Evolutionary conservation across 768 basidiomycete species (phyloP).

Genomic region (Naganishia randhawae): DNA sequence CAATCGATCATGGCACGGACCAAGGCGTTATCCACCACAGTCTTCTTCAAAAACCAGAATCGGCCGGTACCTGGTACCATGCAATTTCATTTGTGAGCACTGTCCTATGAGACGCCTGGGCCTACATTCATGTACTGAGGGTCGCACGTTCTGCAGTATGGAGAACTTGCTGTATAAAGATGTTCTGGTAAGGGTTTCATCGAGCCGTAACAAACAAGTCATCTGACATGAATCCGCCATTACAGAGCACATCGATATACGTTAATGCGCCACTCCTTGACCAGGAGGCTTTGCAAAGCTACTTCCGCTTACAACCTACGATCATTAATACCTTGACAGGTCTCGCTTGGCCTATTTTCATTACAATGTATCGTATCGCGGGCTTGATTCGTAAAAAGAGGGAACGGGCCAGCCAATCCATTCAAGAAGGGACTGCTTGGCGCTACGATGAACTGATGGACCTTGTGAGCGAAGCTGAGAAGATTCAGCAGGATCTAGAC

Average conservation of each 20-base stretch:
- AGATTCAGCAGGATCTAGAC: conserved; percentile 32
- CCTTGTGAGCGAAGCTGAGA: conserved; percentile 30
- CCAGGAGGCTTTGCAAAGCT: conserved; percentile 16
- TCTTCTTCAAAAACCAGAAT: conserved; percentile 28
- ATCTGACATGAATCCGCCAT: neutral
- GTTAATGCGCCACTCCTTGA: conserved; percentile 30
- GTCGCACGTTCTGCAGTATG: conserved; percentile 30
- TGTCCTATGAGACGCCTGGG: neutral
- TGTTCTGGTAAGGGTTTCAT: conserved; percentile 31
- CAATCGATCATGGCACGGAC: conserved; percentile 31
- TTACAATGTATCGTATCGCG: conserved; percentile 36
- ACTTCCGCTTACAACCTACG: conserved; percentile 23
- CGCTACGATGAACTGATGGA: conserved; percentile 36
- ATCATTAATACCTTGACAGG: conserved; percentile 38
- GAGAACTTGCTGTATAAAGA: conserved; percentile 42
- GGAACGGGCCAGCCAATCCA: conserved; percentile 7
- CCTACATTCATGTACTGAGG: neutral
- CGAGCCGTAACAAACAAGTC: neutral
- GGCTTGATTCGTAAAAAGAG: conserved; percentile 31
- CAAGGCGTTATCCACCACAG: conserved; percentile 11
- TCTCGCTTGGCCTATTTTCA: conserved; percentile 34
- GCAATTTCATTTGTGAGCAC: conserved; percentile 36
- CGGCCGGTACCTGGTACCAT: conserved; percentile 29
- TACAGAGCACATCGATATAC: conserved; percentile 33
- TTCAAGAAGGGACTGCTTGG: conserved; percentile 27